Base-by-base conservation (phyloP, 768 basidiomycete species). In the Boletus vermiculosoides region DNA sequence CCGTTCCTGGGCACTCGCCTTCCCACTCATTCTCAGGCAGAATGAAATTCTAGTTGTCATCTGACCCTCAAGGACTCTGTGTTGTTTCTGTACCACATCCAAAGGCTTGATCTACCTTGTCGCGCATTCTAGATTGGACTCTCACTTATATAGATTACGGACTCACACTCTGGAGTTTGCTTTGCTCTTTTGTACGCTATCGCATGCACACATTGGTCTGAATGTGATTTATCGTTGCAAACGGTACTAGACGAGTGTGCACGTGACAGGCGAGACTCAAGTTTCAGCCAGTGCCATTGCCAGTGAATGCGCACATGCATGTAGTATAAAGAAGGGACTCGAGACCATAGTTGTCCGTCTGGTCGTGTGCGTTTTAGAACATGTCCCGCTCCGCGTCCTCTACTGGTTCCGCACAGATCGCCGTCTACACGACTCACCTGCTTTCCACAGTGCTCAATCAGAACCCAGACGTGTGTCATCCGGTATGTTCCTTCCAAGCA, bases 131-230 rank as follows among this genome's bases (percentile, higher is more conserved):
- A 63, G 54, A 66, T 58, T 55, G 57, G 56, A 66, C 59, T 31
- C 45, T 54, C 52, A 63, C 58, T 64, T 71, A 69, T 53, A 68
- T 66, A 71, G 69, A 59, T 59, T 66, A 63, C 58, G 68, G 68
- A 70, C 68, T 56, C 22, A 54, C 44, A 66, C 59, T 56, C 62
- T 58, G 66, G 66, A 70, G 53, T 55, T 59, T 54, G 30, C 52
- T 51, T 59, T 56, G 22, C 20, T 57, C 30, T 61, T 25, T 62
- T 66, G 61, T 71, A 68, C 51, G 62, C 57, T 71, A 63, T 60
- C 46, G 57, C 56, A 59, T 28, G 18, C 52, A 45, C 37, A 40
- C 47, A 51, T 57, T 53, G 55, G 45, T 42, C 45, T 34, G 53
- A 67, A 65, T 66, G 44, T 68, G 57, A 62, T 52, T 50, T 60